Percentiles rank a stretch among this genome's conserved stretches.
Evolutionary conservation across 2,329 filamentous ascomycete genomes (phyloP).

Genomic region (Botrytis medusae): DNA sequence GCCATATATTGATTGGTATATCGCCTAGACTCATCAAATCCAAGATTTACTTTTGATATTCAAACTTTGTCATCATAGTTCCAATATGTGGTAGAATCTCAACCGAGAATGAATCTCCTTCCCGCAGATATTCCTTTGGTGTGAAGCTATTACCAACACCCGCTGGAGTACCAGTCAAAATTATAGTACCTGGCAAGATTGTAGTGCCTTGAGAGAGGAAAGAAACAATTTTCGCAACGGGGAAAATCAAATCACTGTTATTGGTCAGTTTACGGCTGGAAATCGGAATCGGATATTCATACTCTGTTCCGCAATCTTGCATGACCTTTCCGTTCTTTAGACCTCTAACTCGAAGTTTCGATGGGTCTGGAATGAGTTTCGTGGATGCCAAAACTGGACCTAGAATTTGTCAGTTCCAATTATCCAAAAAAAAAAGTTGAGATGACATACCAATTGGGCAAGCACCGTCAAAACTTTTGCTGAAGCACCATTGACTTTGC

Average conservation of each 20-base stretch:
- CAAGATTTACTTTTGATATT: slow-evolving; percentile 37
- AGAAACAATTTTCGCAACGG: slow-evolving; percentile 46
- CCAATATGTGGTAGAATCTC: slow-evolving; percentile 51
- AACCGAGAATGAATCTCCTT: slow-evolving; percentile 49
- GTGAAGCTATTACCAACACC: slow-evolving; percentile 39
- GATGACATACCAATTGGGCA: slow-evolving; percentile 46
- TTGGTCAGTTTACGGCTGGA: slow-evolving; percentile 1
- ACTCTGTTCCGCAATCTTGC: slow-evolving; percentile 47
- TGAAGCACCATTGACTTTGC: slow-evolving; percentile 51
- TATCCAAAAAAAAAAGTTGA: background rate
- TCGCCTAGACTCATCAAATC: background rate
- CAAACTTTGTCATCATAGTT: slow-evolving; percentile 48
- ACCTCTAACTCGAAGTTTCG: slow-evolving; percentile 45
- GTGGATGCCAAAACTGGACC: slow-evolving; percentile 51
- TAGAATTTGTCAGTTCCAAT: slow-evolving; percentile 31
- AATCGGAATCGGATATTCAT: slow-evolving; percentile 26
- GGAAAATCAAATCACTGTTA: slow-evolving; percentile 48
- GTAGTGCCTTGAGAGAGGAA: slow-evolving; percentile 47
- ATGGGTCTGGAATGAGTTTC: slow-evolving; percentile 45
- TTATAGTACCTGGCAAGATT: slow-evolving; percentile 45
- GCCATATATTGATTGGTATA: background rate
- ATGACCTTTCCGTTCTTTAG: slow-evolving; percentile 51
- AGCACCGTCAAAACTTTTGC: slow-evolving; percentile 51
- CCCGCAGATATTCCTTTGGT: slow-evolving; percentile 46
- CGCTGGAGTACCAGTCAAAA: slow-evolving; percentile 49